These are phyloP conservation scores for Mycosarcoma mackinlayi DNA, from an alignment of 1,284 basidiomycete species.

Conservation along the genomic window DNA sequence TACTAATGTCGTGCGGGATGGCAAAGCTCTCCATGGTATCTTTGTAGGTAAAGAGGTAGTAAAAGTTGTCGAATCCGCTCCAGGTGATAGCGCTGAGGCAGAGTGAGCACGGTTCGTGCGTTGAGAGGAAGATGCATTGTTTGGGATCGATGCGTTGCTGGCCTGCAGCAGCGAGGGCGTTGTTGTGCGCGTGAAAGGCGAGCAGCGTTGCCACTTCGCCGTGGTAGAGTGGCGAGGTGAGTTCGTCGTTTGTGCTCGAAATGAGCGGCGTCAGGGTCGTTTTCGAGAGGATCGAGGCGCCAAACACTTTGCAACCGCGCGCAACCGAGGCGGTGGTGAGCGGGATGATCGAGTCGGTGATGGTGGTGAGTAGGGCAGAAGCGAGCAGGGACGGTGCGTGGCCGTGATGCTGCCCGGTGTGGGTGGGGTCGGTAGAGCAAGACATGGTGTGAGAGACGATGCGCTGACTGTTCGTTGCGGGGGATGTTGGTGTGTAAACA, in stretches of 20 bases:
- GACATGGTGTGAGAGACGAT: too few species aligned
- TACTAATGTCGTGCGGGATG: slow-evolving; percentile 29
- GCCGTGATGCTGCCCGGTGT: slow-evolving; percentile 6
- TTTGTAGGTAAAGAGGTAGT: slow-evolving; percentile 26
- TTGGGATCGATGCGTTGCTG: not conserved
- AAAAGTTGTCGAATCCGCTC: slow-evolving; percentile 34
- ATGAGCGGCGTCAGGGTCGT: slow-evolving; percentile 6
- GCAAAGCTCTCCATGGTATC: slow-evolving; percentile 14
- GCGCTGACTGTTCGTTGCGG: too few species aligned
- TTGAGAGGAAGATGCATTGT: slow-evolving; percentile 23
- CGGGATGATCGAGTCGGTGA: slow-evolving; percentile 16
- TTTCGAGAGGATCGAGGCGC: slow-evolving; percentile 31
- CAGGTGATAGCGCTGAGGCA: slow-evolving; percentile 36
- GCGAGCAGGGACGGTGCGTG: slow-evolving; percentile 9
- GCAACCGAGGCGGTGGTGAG: slow-evolving; percentile 15
- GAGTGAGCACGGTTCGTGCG: slow-evolving; percentile 31
- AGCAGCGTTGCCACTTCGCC: slow-evolving; percentile 23
- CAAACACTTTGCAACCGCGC: slow-evolving; percentile 32
- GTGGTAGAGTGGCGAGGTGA: slow-evolving; percentile 26
- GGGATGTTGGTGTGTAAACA: not conserved
- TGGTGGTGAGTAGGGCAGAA: slow-evolving; percentile 7
- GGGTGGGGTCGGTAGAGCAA: too few species aligned
- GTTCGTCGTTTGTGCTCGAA: slow-evolving; percentile 25
- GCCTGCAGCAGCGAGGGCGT: accelerated
- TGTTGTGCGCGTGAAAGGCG: slow-evolving; percentile 10